These are phyloP conservation scores for Cladosporium sp. DNA, from an alignment of 2,329 filamentous ascomycete species.

Conservation along the genomic window DNA sequence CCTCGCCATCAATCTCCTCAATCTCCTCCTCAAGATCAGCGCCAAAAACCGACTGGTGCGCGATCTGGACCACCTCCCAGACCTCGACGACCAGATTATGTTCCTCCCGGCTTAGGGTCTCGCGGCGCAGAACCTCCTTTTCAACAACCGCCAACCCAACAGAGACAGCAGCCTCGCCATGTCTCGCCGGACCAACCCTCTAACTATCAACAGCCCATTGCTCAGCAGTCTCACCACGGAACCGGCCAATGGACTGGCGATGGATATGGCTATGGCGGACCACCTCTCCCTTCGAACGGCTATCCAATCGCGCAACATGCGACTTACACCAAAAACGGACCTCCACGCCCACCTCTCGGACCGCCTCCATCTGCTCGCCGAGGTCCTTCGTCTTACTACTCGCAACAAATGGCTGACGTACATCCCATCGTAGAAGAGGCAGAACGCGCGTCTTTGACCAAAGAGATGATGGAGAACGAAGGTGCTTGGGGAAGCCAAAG, in stretches of 20 bases:
- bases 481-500: constrained; percentile 26
- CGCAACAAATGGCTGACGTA: constrained; percentile 48
- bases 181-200: constrained; percentile 22
- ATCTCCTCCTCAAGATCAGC: not conserved
- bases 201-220: constrained; percentile 21
- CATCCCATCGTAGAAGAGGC: constrained; percentile 53
- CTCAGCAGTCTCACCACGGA: constrained; percentile 33
- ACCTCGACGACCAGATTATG: constrained; percentile 34
- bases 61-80: constrained; percentile 31
- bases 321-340: constrained; percentile 33
- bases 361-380: constrained; percentile 52
- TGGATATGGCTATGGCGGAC: constrained; percentile 27
- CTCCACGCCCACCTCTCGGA: constrained; percentile 45
- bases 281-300: constrained; percentile 14
- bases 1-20: constrained; percentile 8
- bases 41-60: constrained; percentile 17
- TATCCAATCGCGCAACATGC: constrained; percentile 36
- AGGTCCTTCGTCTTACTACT: constrained; percentile 53
- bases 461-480: not conserved
- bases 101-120: not conserved
- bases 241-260: constrained; percentile 36
- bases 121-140: constrained; percentile 19
- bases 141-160: constrained; percentile 26
- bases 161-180: constrained; percentile 23
- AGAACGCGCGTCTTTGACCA: constrained; percentile 38